Percentiles rank a stretch among this genome's conserved stretches.
These are phyloP conservation scores for Coemansia sp. DNA, from an alignment of 192 early-diverging fungal genomes.

Conservation along the genomic window DNA sequence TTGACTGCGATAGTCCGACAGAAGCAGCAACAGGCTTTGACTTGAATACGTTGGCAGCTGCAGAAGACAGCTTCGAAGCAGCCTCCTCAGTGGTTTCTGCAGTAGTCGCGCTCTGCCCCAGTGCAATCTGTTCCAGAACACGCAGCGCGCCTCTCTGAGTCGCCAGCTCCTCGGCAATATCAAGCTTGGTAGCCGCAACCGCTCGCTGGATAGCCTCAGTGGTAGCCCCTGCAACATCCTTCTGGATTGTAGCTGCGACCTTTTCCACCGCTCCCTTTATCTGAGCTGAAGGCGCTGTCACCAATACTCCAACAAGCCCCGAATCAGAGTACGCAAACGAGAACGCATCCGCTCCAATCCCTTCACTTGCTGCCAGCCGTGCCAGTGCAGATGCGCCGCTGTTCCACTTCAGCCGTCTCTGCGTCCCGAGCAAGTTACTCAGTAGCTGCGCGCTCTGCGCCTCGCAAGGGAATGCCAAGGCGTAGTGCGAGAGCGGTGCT, in stretches of 20 bases:
- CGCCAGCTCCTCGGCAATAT: conserved; percentile 25
- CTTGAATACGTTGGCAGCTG: conserved; percentile 27
- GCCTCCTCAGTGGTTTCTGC: conserved; percentile 28
- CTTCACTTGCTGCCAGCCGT: conserved; percentile 58
- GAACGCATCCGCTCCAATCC: conserved; percentile 70
- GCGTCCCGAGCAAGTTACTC: conserved; percentile 61
- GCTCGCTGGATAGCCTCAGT: conserved; percentile 64
- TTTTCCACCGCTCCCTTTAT: conserved; percentile 63
- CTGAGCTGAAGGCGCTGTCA: conserved; percentile 58
- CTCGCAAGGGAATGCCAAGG: conserved; percentile 81
- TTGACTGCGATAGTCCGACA: conserved; percentile 41
- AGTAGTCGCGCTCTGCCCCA: conserved; percentile 27
- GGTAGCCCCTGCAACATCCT: conserved; percentile 53
- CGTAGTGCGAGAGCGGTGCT: conserved; percentile 61
- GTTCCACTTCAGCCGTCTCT: conserved; percentile 64
- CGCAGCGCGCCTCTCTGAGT: conserved; percentile 23
- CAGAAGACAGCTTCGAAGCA: conserved; percentile 13
- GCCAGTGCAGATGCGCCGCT: conserved; percentile 64
- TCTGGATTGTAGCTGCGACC: conserved; percentile 61
- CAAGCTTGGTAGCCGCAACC: conserved; percentile 44
- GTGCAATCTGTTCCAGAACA: conserved; percentile 19
- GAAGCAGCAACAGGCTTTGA: conserved; percentile 45
- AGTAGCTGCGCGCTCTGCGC: conserved; percentile 67
- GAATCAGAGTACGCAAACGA: conserved; percentile 86
- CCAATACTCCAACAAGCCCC: conserved; percentile 83